These are phyloP conservation scores for Ogataea kodamae DNA, from an alignment of 805 yeast species.

Conservation along the genomic window DNA sequence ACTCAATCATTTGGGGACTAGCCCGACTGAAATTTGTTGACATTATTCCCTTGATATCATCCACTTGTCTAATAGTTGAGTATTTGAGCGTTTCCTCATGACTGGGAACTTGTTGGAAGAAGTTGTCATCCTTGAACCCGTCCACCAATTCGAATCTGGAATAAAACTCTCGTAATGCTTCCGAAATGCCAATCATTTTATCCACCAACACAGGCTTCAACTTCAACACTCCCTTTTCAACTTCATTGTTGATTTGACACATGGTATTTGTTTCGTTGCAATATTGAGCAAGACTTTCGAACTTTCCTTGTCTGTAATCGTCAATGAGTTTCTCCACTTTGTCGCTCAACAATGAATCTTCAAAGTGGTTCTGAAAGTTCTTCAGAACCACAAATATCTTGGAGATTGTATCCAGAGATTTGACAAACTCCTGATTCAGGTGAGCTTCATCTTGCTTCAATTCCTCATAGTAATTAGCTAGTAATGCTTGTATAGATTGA, in stretches of 20 bases:
- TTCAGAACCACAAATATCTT: constrained; percentile 21
- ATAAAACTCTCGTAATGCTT: constrained; percentile 25
- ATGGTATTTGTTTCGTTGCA: constrained; percentile 24
- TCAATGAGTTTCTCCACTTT: constrained; percentile 21
- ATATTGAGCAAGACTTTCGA: constrained; percentile 19
- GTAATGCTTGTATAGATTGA: constrained; percentile 5
- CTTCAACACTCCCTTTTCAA: constrained; percentile 22
- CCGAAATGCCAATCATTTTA: constrained; percentile 23
- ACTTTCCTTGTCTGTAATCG: constrained; percentile 20
- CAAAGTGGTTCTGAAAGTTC: constrained; percentile 13
- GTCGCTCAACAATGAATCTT: constrained; percentile 16
- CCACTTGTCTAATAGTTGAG: constrained; percentile 19
- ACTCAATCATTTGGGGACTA: constrained; percentile 24
- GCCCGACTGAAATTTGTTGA: constrained; percentile 28
- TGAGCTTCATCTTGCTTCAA: constrained; percentile 13
- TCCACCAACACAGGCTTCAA: constrained; percentile 27
- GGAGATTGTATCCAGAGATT: constrained; percentile 27
- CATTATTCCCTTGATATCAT: constrained; percentile 26
- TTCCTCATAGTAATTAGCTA: constrained; percentile 11
- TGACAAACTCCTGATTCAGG: constrained; percentile 22
- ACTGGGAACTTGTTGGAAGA: constrained; percentile 27
- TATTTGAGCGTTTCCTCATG: constrained; percentile 20
- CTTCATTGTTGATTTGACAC: constrained; percentile 20
- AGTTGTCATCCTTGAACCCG: constrained; percentile 16
- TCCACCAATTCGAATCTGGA: constrained; percentile 20